Evolutionary conservation across 1,284 basidiomycete species (phyloP), one percentile per base, ranked within the genome.

Genomic region (Pyrrhoderma lamaoense): DNA sequence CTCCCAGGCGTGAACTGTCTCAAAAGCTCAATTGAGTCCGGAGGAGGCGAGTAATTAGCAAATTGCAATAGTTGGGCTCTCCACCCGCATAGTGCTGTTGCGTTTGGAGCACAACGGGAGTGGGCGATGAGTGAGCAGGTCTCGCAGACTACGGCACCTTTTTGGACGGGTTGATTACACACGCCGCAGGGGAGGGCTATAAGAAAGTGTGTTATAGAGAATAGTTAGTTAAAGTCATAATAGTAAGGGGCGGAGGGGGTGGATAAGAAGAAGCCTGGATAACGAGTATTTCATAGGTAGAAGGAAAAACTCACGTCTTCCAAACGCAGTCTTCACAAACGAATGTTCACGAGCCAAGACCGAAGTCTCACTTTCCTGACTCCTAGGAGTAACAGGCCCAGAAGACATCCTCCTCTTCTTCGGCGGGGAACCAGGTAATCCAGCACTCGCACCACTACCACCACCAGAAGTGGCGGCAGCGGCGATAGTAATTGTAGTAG

Each of bases 271-370:
- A n/a, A n/a, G n/a, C n/a, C n/a, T n/a, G n/a, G n/a, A n/a, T n/a
- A n/a, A n/a, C n/a, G 22, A 49, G 27, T 18, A 16, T 42, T 36
- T 11, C 31, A 42, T 47, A 51, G n/a, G n/a, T n/a, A n/a, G n/a
- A n/a, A n/a, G 45, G 42, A 25, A 31, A 13, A 31, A 73, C 86
- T 64, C 64, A 94, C 91, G 79, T 72, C 93, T 94, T 62, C 85
- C 85, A 66, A 96, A 96, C 2, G 86, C 87, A 2, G 90, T 95
- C 70, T 91, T 93, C 42, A 95, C 87, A 62, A 95, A 93, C 4
- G 78, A 77, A 61, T 96, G 93, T 31, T 84, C 78, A 47, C 81
- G 77, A 14, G 77, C 76, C 11, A 73, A 74, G 14, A 8, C 7
- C 55, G 79, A 76, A 42, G 61, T 51, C 1, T 82, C 77, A 49